These are phyloP conservation scores for Gossypium raimondii DNA, from an alignment of 345 rosid species.

Conservation along the genomic window DNA sequence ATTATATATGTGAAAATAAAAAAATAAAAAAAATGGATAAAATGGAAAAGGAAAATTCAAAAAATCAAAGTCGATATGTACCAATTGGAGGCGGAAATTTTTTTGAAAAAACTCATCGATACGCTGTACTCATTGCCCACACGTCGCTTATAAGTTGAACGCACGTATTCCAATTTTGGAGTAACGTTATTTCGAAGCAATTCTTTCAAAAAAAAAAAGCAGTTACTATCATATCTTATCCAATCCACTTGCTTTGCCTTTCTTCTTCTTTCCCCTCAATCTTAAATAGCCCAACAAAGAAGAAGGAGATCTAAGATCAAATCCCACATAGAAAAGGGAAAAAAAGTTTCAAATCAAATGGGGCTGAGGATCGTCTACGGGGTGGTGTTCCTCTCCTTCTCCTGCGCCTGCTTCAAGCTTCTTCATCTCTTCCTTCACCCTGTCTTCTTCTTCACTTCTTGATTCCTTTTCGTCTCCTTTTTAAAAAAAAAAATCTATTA, in stretches of 20 bases:
- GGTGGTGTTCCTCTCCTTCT: conserved; percentile 41
- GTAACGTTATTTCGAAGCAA: not conserved
- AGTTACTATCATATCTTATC: not conserved
- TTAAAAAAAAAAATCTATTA: not conserved
- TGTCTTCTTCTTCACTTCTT: conserved; percentile 39
- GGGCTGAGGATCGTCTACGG: conserved; percentile 41
- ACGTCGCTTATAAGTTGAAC: too few species aligned
- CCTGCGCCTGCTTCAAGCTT: conserved; percentile 58
- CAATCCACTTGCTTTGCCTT: not conserved
- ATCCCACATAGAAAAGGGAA: not conserved
- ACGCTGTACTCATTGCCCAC: too few species aligned
- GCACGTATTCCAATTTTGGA: not conserved
- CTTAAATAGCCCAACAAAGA: not conserved
- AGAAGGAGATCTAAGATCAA: not conserved
- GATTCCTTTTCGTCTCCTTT: not conserved
- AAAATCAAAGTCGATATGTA: too few species aligned
- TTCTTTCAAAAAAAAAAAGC: not conserved
- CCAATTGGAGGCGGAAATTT: too few species aligned
- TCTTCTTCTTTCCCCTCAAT: not conserved
- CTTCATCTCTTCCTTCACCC: conserved; percentile 52
- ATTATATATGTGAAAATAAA: too few species aligned
- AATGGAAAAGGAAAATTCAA: too few species aligned
- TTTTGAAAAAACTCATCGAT: too few species aligned
- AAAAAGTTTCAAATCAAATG: conserved; percentile 14
- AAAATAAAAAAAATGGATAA: too few species aligned